Base-by-base conservation (phyloP, 2,329 filamentous ascomycete genomes). In the Pseudopyricularia cyperi region DNA sequence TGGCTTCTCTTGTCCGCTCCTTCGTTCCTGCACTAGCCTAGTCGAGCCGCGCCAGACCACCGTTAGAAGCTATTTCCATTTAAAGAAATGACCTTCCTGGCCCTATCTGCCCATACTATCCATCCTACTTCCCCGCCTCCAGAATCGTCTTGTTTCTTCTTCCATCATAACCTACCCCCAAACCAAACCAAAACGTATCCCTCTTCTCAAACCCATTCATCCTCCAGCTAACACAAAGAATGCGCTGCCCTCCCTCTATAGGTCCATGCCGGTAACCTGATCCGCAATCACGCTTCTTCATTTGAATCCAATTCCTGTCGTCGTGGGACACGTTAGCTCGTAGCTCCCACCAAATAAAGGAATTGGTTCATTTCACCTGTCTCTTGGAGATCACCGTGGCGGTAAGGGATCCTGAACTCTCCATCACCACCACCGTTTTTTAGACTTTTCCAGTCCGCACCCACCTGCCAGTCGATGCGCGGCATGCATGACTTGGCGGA, bases 321-420 rank as follows among this genome's bases (percentile, higher is more conserved):
- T 62, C 63, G 73, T 76, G 73, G 77, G 76, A 80, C 75, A 79
- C 77, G 76, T 80, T 80, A 75, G 69, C 75, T 80, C 77, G 77
- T 77, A 74, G 71, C 73, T 80, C 73, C 76, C 72, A 72, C 71
- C 64, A 63, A 64, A 66, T 64, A 70, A 66, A 70, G 71, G 69
- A 71, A 71, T 69, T 71, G 64, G 70, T 66, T 71, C 69, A 71
- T 70, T 66, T 70, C 65, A 65, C 65, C 67, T 66, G 65, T 65
- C 68, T 67, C 53, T 54, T 58, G 49, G 65, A 66, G 59, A 62
- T 59, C 62, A 72, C 66, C 65, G 67, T 72, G 69, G 69, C 70
- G 72, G 76, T 79, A 79, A 77, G 77, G 66, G 59, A 64, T 60
- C 58, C 61, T 61, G 58, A 57, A 53, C 54, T 56, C 24, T 55